Conservation (phyloP, 108 stramenopile species). For the Nannochloropsis granulata region DNA sequence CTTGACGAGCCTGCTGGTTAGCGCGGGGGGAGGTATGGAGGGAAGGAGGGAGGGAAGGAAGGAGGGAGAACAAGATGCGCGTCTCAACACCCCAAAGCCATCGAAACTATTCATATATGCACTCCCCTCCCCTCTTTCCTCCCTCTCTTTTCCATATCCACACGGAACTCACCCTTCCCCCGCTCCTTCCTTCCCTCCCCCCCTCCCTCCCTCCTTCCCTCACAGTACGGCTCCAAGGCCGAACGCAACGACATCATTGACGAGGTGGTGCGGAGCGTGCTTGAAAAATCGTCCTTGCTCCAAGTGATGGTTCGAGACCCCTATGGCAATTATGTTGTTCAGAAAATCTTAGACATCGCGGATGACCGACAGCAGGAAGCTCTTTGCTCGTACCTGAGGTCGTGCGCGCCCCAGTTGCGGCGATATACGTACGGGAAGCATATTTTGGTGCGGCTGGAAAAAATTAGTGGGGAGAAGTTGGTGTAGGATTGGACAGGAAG, state of each 20-base stretch:
- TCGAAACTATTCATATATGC: too few species aligned
- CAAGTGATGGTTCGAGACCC: constrained; percentile 87
- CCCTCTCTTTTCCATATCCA: too few species aligned
- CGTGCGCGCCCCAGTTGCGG: constrained; percentile 34
- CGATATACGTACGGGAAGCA: constrained; percentile 43
- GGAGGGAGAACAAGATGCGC: not conserved
- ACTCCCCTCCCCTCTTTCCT: too few species aligned
- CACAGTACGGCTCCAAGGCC: constrained; percentile 16
- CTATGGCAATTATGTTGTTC: constrained; percentile 95
- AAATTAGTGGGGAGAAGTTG: constrained; percentile 40
- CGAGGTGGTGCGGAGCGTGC: not conserved
- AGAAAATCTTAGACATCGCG: constrained; percentile 84
- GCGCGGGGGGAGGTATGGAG: not conserved
- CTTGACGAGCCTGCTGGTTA: too few species aligned
- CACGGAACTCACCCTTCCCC: not conserved
- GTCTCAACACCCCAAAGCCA: not conserved
- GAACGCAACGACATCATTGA: constrained; percentile 31
- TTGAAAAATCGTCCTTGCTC: constrained; percentile 28
- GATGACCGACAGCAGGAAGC: constrained; percentile 53
- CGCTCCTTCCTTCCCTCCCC: not conserved
- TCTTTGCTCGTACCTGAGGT: constrained; percentile 33
- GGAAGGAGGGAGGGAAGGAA: not conserved
- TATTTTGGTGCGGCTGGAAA: constrained; percentile 39
- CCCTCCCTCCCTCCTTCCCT: not conserved
- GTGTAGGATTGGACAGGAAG: not conserved